Evolutionary conservation across 805 yeast species (phyloP).

Genomic region (Metschnikowia kofuensis): DNA sequence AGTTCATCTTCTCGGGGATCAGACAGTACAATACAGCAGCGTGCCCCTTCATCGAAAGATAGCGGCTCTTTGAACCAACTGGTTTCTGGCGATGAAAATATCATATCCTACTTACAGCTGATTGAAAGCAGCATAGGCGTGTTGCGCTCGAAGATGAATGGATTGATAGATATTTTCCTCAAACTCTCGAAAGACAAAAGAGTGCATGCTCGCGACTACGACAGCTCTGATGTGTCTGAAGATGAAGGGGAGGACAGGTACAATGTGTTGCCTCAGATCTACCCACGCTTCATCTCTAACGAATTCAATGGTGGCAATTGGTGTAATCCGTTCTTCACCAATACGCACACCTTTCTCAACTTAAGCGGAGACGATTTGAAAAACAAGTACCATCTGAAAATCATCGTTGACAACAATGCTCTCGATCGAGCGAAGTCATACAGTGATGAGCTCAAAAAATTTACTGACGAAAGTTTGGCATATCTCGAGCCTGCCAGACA

Average conservation of each 20-base stretch:
- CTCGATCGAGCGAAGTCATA: slow-evolving; percentile 34
- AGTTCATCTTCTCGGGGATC: slow-evolving; percentile 12
- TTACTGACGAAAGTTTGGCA: slow-evolving; percentile 42
- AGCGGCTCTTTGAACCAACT: slow-evolving; percentile 6
- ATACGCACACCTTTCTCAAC: slow-evolving; percentile 35
- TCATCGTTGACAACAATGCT: slow-evolving; percentile 50
- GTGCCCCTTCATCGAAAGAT: not conserved
- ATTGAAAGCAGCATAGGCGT: slow-evolving; percentile 39
- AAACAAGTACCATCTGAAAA: slow-evolving; percentile 40
- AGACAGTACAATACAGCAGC: slow-evolving; percentile 9
- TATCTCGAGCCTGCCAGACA: slow-evolving; percentile 38
- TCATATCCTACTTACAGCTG: slow-evolving; percentile 32
- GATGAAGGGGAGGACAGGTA: slow-evolving; percentile 33
- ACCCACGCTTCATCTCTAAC: slow-evolving; percentile 65
- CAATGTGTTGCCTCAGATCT: slow-evolving; percentile 55
- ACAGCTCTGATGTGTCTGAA: slow-evolving; percentile 37
- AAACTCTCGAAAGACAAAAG: slow-evolving; percentile 33
- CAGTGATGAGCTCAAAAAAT: slow-evolving; percentile 35
- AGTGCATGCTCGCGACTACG: slow-evolving; percentile 34
- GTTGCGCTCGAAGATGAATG: slow-evolving; percentile 31
- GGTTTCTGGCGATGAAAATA: slow-evolving; percentile 10
- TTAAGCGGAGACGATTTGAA: slow-evolving; percentile 44
- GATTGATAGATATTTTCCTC: slow-evolving; percentile 28
- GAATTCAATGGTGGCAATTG: slow-evolving; percentile 79
- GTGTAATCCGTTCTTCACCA: slow-evolving; percentile 62